Base-by-base conservation (phyloP, 805 yeast genomes). In the Hanseniaspora mollemarum region DNA sequence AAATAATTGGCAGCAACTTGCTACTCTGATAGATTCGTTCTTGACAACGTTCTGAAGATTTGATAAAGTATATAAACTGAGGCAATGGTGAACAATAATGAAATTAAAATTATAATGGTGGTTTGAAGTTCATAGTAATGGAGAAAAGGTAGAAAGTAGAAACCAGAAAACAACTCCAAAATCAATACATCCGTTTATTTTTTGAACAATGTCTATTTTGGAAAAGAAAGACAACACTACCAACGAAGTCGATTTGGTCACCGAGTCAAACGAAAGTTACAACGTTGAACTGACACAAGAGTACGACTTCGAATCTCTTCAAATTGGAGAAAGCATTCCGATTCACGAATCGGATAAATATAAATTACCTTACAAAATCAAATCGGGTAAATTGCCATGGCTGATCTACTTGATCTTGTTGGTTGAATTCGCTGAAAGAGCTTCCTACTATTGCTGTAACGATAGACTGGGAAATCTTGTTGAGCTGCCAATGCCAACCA, bases 401-500 rank as follows among this genome's bases (percentile, higher is more conserved):
- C 67, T 70, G 28, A 64, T 73, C 35, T 77, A 76, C 64, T 64
- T 77, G 49, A 72, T 80, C 53, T 77, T 76, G 55, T 50, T 83
- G 41, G 85, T 84, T 37, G 94, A 84, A 67, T 76, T 84, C 55
- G 76, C 88, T 43, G 94, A 84, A 66, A 75, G 94, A 57, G 83
- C 84, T 62, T 74, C 90, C 12, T 84, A 80, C 69, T 84, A 84
- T 59, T 92, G 94, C 60, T 69, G 82, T 54, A 73, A 80, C 43
- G 83, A 84, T 53, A 83, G 86, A 7, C 78, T 84, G 68, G 82
- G 77, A 67, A 84, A 84, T 68, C 83, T 82, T 65, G 81, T 84
- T 81, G 84, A 81, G 63, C 68, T 76, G 57, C 58, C 63, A 49
- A 56, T 70, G 46, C 69, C 72, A 43, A 58, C 58, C 45, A 72